Evolutionary conservation across 148 eudicot species (phyloP), one percentile per base, ranked within the genome.

Genomic region (Amaranthus hypochondriacus): DNA sequence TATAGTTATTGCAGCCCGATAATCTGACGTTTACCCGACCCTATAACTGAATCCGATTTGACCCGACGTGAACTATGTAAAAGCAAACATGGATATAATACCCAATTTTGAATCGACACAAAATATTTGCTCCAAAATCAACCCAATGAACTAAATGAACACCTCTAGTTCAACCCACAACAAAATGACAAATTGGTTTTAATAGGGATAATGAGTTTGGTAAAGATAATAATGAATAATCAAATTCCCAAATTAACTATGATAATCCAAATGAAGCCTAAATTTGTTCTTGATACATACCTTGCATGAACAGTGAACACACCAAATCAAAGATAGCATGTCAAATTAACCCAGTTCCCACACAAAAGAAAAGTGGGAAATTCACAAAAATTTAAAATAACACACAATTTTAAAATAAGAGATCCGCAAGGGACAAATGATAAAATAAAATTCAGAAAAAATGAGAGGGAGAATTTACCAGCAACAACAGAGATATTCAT

Each of bases 401-500:
- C 39, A 28, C 39, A 1, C 39, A 28, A 28, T 28, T 28, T 28
- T 28, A 28, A 28, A 28, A 28, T 2, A 28, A 28, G 18, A 49
- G 67, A 66, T 48, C 28, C 44, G 48, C 6, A 73, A 28, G 39
- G 39, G 1, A 28, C 39, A 28, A 18, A 18, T 18, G 18, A 18
- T 18, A 18, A 18, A 18, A 18, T 18, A 18, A 18, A 18, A 18
- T 18, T 18, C 13, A 66, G 2, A 63, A 53, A 5, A 55, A 44
- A 7, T 48, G 49, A 58, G 49, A 70, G 57, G 44, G 14, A 58
- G 59, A 68, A 56, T 15, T 58, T 87, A 88, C 97, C 97, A 74
- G 97, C 97, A 83, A 92, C 97, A 81, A 92, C 87, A 78, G 95
- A 87, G 81, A 92, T 92, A 72, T 69, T 76, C 89, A 84, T 90